A percentile compares a stretch with the other conserved stretches of the same genome.
phyloP scores from a whole-genome alignment of 257 asterid genomes.

The Thymus quinquecostatus region DNA sequence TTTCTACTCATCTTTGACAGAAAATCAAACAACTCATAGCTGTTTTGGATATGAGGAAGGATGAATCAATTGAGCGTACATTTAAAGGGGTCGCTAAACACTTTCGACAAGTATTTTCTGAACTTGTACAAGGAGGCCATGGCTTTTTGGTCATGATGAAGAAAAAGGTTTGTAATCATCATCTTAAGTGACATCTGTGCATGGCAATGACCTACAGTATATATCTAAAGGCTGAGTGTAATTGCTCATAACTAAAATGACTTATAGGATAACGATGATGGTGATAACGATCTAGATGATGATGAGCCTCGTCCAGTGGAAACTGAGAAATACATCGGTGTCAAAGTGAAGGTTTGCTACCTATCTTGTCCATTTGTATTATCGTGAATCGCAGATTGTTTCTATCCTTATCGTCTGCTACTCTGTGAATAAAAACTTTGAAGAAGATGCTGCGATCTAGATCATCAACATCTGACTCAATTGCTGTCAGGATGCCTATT shows the following conservation, averaged over 20 bases:
- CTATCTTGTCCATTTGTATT: conserved; percentile 21
- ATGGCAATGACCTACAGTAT: not conserved
- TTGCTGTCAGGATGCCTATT: conserved; percentile 7
- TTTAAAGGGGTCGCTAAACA: conserved; percentile 97
- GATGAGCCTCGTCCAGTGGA: conserved; percentile 79
- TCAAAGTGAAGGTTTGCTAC: conserved; percentile 88
- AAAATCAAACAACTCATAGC: conserved; percentile 95
- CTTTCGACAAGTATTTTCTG: conserved; percentile 94
- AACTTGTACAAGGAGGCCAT: conserved; percentile 98
- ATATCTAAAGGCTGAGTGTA: not conserved
- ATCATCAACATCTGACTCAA: not conserved
- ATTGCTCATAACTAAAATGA: not conserved
- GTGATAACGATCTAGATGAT: conserved; percentile 78
- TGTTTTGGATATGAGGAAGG: conserved; percentile 97
- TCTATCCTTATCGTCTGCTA: conserved; percentile 16
- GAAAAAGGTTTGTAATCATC: conserved; percentile 73
- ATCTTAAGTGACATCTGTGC: conserved; percentile 11
- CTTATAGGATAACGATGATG: conserved; percentile 77
- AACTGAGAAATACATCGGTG: conserved; percentile 88
- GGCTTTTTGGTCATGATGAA: conserved; percentile 94
- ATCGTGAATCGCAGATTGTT: conserved; percentile 9
- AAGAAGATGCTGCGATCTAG: conserved; percentile 1
- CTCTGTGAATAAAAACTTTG: conserved; percentile 4
- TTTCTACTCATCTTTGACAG: conserved; percentile 46
- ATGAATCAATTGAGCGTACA: conserved; percentile 97